These are phyloP conservation scores for Coemansia guatemalensis DNA, from an alignment of 192 early-diverging fungal species.

Conservation along the genomic window DNA sequence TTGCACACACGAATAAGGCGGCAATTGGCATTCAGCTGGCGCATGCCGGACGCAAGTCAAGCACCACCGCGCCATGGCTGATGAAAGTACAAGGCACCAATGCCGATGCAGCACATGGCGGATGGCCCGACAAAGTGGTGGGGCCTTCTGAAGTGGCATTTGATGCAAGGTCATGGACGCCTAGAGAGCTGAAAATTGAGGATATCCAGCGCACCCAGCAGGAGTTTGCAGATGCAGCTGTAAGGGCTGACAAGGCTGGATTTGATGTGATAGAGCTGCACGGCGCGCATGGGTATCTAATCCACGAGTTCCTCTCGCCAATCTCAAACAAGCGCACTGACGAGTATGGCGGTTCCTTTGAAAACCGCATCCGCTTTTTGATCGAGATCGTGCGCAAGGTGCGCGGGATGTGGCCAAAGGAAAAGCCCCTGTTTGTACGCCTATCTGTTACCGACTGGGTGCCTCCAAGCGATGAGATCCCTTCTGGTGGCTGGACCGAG, in stretches of 20 bases:
- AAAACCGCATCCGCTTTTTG: conserved; percentile 80
- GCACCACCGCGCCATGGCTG: conserved; percentile 32
- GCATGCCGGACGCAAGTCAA: conserved; percentile 81
- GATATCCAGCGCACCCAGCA: conserved; percentile 67
- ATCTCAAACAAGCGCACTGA: conserved; percentile 86
- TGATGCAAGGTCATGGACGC: conserved; percentile 21
- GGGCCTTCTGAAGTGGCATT: conserved; percentile 62
- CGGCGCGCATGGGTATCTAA: conserved; percentile 87
- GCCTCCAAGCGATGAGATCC: conserved; percentile 37
- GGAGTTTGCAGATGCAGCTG: conserved; percentile 66
- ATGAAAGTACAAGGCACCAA: conserved; percentile 15
- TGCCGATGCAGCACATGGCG: conserved; percentile 45
- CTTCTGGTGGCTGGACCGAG: conserved; percentile 64
- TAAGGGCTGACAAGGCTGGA: conserved; percentile 73
- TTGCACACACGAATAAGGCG: conserved; percentile 62
- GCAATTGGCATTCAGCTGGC: conserved; percentile 74
- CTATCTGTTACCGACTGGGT: conserved; percentile 78
- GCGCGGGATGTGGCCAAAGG: conserved; percentile 70
- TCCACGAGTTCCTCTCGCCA: conserved; percentile 78
- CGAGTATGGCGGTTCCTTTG: conserved; percentile 86
- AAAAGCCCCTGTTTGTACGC: conserved; percentile 85
- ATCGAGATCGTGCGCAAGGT: conserved; percentile 66
- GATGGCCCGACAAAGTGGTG: conserved; percentile 73
- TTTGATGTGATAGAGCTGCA: conserved; percentile 93
- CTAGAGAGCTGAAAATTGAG: conserved; percentile 59